Evolutionary conservation across 257 asterid species (phyloP), one percentile per base, ranked within the genome.

Genomic region (Solanum corneliomulleri): DNA sequence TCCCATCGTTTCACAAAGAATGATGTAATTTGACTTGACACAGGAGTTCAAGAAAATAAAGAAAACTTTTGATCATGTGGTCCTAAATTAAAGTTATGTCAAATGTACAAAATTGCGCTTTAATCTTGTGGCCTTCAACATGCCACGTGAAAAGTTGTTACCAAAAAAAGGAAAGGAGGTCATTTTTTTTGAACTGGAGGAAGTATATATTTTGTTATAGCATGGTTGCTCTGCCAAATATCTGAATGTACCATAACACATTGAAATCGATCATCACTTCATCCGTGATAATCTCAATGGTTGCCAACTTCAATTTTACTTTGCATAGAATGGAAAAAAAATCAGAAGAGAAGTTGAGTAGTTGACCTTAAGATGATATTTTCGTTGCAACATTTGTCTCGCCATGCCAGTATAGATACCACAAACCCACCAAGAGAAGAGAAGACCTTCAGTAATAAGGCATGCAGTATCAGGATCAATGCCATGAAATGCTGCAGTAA

Each of bases 371-470:
- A 95, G 89, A 90, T 95, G 98, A 87, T 94, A 95, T 86, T 89
- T 95, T 86, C 96, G 89, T 87, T 94, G 98, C 90, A 95, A 88
- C n/a, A 89, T 33, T 84, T 94, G 98, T n/a, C 98, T 90, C 31
- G 93, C 94, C 95, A 94, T 92, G 89, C 98, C 96, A 0, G 98
- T 92, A 89, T 95, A 95, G 90, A 94, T 93, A 78, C 94, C 97
- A 78, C 98, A 95, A 33, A 95, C 94, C 98, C 98, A 95, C 98
- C 98, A 94, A 31, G 96, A 92, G n/a, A 95, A 95, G 44, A 93
- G 72, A 86, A 95, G 92, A 31, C 98, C 98, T 86, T 95, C 98
- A 14, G 94, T 92, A 23, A 95, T 39, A 85, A 93, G 97, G 82
- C 93, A 92, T 52, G 91, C 93, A 0, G 96, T 91, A 52, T 93